phyloP scores from a whole-genome alignment of 345 rosid genomes.

The Brassica incana region DNA sequence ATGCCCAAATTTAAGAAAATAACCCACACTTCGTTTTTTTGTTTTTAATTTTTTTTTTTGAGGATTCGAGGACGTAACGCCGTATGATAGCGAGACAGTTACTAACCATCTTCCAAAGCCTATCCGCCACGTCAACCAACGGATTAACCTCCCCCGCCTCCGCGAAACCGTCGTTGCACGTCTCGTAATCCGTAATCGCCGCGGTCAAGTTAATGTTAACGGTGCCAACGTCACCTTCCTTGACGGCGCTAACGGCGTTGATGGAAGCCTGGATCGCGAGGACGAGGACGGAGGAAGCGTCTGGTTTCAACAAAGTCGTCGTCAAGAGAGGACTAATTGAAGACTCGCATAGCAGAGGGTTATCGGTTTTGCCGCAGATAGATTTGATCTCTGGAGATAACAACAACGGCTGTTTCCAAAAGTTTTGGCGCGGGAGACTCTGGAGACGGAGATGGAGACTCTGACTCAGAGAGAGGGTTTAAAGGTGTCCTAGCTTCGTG shows the following conservation, averaged over 20 bases:
- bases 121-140: conserved; percentile 25
- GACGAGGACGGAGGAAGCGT: conserved; percentile 32
- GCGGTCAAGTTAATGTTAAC: conserved; percentile 52
- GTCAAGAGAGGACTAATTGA: conserved; percentile 36
- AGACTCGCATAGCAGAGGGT: conserved; percentile 44
- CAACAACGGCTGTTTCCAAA: background rate
- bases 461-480: background rate
- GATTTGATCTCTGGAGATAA: conserved; percentile 30
- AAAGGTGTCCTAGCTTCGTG: no score
- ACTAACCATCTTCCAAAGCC: conserved; percentile 45
- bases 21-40: background rate
- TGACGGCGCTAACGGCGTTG: conserved; percentile 43
- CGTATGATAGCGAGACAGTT: conserved; percentile 52
- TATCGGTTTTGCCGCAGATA: conserved; percentile 42
- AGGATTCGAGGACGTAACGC: background rate
- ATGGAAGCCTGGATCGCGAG: conserved; percentile 43
- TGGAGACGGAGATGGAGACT: background rate
- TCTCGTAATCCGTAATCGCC: conserved; percentile 42
- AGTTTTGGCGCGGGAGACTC: background rate
- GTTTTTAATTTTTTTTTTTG: background rate
- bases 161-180: conserved; percentile 51
- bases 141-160: conserved; percentile 37
- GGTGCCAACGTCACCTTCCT: conserved; percentile 41
- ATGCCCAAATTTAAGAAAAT: conserved; percentile 1
- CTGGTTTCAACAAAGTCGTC: conserved; percentile 16